Base-by-base conservation (phyloP, 2,329 filamentous ascomycete genomes). In the Pyrenophora seminiperda region DNA sequence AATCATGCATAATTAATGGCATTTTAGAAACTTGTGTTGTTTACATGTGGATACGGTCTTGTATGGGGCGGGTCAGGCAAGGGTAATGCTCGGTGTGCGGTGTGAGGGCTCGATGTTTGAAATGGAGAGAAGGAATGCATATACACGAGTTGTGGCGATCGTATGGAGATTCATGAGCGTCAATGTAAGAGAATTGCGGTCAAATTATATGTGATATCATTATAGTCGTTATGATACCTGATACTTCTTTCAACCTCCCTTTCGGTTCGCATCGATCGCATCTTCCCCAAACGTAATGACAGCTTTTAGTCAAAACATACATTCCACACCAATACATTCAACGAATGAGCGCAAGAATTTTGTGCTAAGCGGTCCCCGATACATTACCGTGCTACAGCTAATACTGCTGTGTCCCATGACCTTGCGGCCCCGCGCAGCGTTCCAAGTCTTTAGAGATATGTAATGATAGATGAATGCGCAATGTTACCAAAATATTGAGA, bases 381-480 rank as follows among this genome's bases (percentile, higher is more conserved):
- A 47, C 52, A 53, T 54, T 55, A 50, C 42, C 40, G 33, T 38
- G 20, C 27, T 47, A 50, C 38, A 46, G 29, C 47, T 45, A 51
- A 44, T 49, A 41, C 29, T 40, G 38, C 19, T 17, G 34, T 29
- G 33, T 51, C 48, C 54, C 50, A 33, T 46, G 50, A 58, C 62
- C 62, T 65, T 55, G 62, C 62, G 61, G 59, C 51, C 54, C 47
- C 30, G 46, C 47, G 48, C 18, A 53, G 34, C 41, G 42, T 43
- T 53, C 51, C 48, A 61, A 61, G 47, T 62, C 59, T 62, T 58
- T 54, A 45, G 41, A 51, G 41, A 32, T 47, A 42, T 51, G 39
- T 53, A 55, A 42, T 47, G 33, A 56, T 54, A 50, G 36, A 27
- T 46, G 51, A 50, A 30, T 33, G 42, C 40, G 43, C 33, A 41